These are phyloP conservation scores for Parastagonospora avenae DNA, from an alignment of 2,329 filamentous ascomycete species.

Conservation along the genomic window DNA sequence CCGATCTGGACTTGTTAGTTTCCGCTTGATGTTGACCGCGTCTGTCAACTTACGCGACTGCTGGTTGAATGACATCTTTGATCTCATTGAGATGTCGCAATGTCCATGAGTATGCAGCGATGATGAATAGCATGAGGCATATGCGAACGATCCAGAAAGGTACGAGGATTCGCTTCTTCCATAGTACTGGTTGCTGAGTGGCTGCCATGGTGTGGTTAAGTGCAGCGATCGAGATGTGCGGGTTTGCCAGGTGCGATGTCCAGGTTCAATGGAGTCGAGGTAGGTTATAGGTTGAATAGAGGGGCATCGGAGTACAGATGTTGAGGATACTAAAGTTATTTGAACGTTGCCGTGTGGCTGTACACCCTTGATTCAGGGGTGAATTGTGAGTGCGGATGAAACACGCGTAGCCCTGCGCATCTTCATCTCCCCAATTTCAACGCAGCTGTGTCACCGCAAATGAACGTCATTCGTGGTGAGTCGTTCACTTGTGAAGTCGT, in stretches of 20 bases:
- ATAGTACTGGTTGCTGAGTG: constrained; percentile 23
- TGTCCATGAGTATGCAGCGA: constrained; percentile 33
- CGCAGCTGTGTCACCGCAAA: background rate
- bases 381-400: constrained; percentile 23
- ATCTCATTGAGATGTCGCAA: constrained; percentile 24
- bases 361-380: constrained; percentile 24
- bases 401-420: constrained; percentile 26
- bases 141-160: constrained; percentile 45
- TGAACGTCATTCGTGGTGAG: constrained; percentile 1
- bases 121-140: constrained; percentile 39
- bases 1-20: constrained; percentile 31
- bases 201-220: constrained; percentile 26
- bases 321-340: constrained; percentile 3
- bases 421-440: constrained; percentile 16
- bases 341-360: constrained; percentile 12
- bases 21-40: background rate
- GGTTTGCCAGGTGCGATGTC: background rate
- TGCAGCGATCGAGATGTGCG: background rate
- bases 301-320: constrained; percentile 4
- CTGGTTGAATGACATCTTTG: constrained; percentile 21
- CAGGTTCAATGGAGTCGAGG: background rate
- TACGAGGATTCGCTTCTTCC: constrained; percentile 47
- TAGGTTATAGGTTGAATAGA: constrained; percentile 1
- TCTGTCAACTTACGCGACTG: constrained; percentile 23
- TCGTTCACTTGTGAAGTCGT: background rate